Conservation (phyloP, 306 rosid species). For the Vigna reflexopilosa region DNA sequence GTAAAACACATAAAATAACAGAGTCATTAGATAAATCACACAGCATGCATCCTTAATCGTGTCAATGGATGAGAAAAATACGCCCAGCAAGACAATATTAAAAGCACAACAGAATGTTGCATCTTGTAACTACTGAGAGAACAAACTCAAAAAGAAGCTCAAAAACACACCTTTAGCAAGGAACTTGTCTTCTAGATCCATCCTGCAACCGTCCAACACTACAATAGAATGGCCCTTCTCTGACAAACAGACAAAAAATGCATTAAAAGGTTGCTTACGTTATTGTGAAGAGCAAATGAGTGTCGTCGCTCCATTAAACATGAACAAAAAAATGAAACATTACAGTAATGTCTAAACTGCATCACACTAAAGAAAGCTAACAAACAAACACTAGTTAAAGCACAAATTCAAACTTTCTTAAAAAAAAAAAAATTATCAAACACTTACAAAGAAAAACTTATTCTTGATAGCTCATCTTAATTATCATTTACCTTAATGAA, state of each 20-base stretch:
- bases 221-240: constrained; percentile 50
- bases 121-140: constrained; percentile 29
- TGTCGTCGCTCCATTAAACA: not conserved
- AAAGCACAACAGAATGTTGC: constrained; percentile 13
- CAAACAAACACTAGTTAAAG: constrained; percentile 17
- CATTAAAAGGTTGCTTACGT: constrained; percentile 7
- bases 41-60: constrained; percentile 30
- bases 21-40: not conserved
- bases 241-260: constrained; percentile 34
- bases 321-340: constrained; percentile 8
- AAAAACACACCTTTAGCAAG: constrained; percentile 67
- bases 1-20: constrained; percentile 14
- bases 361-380: constrained; percentile 33
- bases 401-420: not conserved
- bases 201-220: constrained; percentile 39
- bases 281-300: constrained; percentile 10
- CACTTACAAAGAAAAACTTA: not conserved
- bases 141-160: constrained; percentile 30
- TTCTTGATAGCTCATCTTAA: not conserved
- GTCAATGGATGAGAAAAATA: constrained; percentile 17
- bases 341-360: not conserved
- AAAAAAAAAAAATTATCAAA: constrained; percentile 16
- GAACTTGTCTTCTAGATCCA: constrained; percentile 78
- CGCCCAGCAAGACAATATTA: constrained; percentile 24
- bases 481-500: constrained; percentile 11